phyloP scores from a whole-genome alignment of 1,284 basidiomycete genomes.

The Sporisorium exsertum region DNA sequence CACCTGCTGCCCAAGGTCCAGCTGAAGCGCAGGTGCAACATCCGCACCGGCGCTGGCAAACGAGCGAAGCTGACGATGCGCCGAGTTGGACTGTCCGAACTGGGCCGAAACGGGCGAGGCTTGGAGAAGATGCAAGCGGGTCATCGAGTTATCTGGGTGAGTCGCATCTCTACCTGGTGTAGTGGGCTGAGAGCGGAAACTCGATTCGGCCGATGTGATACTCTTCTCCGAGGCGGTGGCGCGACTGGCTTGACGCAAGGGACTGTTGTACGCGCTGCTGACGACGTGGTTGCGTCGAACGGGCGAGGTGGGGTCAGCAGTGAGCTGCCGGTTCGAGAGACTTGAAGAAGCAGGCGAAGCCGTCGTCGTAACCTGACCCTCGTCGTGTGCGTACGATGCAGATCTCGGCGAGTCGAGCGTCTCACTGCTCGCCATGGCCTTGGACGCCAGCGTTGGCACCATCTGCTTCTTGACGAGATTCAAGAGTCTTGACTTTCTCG shows the following conservation, averaged over 20 bases:
- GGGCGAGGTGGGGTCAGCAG: conserved; percentile 7
- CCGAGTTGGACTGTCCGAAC: conserved; percentile 13
- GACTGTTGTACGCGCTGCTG: conserved; percentile 19
- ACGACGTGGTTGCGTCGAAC: conserved; percentile 6
- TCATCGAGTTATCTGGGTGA: not conserved
- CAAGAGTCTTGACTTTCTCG: conserved; percentile 54
- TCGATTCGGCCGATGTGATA: conserved; percentile 36
- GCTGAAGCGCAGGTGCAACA: conserved; percentile 17
- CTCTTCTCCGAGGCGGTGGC: conserved; percentile 15
- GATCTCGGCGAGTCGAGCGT: conserved; percentile 20
- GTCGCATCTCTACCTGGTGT: conserved; percentile 17
- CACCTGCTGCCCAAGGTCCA: conserved; percentile 18
- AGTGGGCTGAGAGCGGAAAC: conserved; percentile 32
- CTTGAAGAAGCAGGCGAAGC: conserved; percentile 34
- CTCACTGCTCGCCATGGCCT: conserved; percentile 8
- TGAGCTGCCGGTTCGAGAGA: conserved; percentile 13
- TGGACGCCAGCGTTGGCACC: conserved; percentile 46
- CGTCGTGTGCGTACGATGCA: conserved; percentile 1
- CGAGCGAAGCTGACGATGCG: conserved; percentile 16
- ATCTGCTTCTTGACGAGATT: conserved; percentile 60
- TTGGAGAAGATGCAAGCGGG: conserved; percentile 14
- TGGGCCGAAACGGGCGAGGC: conserved; percentile 21
- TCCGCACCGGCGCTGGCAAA: not conserved
- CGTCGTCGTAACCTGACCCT: not conserved
- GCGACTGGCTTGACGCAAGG: conserved; percentile 23